Percentiles rank a stretch among this genome's conserved stretches.
phyloP scores from a whole-genome alignment of 2,329 filamentous ascomycete genomes.

The Trichoderma simmonsii region DNA sequence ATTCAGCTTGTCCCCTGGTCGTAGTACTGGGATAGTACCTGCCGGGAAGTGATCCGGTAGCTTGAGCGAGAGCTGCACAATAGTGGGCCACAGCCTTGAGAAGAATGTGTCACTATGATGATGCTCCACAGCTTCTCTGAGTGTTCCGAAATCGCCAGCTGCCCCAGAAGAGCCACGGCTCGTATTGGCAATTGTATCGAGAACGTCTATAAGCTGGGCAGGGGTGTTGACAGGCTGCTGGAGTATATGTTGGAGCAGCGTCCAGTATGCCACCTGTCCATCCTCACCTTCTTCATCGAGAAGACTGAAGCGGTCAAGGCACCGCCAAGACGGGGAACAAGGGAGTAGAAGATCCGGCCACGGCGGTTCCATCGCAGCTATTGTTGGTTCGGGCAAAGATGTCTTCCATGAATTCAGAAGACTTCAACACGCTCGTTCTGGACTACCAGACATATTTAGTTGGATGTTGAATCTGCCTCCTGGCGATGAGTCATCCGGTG shows the following conservation, averaged over 20 bases:
- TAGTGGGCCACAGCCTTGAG: conserved; percentile 24
- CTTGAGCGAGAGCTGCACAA: conserved; percentile 24
- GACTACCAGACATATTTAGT: neutral
- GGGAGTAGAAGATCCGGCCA: conserved; percentile 18
- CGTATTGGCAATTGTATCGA: conserved; percentile 30
- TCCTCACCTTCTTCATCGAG: conserved; percentile 26
- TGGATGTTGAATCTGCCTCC: neutral
- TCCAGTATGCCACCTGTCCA: conserved; percentile 29
- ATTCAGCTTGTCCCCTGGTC: conserved; percentile 15
- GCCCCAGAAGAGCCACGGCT: conserved; percentile 20
- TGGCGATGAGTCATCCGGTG: conserved; percentile 8
- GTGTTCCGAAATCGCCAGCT: conserved; percentile 25
- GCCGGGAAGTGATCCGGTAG: conserved; percentile 24
- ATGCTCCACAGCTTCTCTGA: conserved; percentile 20
- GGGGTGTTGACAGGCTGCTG: conserved; percentile 3
- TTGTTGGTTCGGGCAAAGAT: no score
- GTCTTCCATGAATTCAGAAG: no score
- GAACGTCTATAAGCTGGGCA: conserved; percentile 26
- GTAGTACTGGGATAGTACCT: conserved; percentile 22
- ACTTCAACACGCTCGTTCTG: neutral
- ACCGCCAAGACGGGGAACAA: conserved; percentile 19
- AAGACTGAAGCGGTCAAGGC: conserved; percentile 32
- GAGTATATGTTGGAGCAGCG: conserved; percentile 26
- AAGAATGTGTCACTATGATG: conserved; percentile 14
- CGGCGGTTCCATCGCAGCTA: neutral